Evolutionary conservation across 345 rosid genomes (phyloP), one percentile per base, ranked within the genome.

Genomic region (Carallia brachiata): DNA sequence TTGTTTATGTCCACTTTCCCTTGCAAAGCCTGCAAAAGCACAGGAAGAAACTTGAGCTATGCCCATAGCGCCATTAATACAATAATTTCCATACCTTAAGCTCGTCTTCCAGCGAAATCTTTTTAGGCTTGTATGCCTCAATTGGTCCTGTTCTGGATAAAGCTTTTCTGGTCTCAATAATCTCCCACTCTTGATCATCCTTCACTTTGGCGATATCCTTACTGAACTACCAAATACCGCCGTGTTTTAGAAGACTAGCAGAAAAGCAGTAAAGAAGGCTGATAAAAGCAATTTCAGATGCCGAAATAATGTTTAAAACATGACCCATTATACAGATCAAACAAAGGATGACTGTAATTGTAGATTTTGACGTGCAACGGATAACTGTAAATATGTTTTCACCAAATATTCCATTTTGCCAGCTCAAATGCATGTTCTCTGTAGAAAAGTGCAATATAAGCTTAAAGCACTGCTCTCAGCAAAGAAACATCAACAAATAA

Each of bases 111-210:
- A 95, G 34, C 62, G 93, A 85, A 62, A 85, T 85, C 61, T 85
- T 85, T 77, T 87, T 92, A 0, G 97, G 97, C 67, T 86, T 87
- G 78, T 92, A 92, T 63, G 90, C 87, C 69, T 82, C 85, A 0
- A 83, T 32, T 16, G 96, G 93, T 67, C 99, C 97, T 16, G 90
- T 85, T 80, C 88, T 89, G 17, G 96, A 90, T 66, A 95, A 75
- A 6, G 93, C 96, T 58, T 84, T 89, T 76, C 85, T 83, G 19
- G 89, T 83, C 87, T 95, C 93, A 18, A 84, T 85, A 23, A 95
- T 87, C 70, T 95, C 92, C 97, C 97, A 95, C 83, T 90, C 97
- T 61, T 87, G 85, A 32, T 90, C 97, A 37, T 92, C 96, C 80
- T 86, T 87, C 75, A 90, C 96, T 83, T 87, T 90, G 31, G 91